Base-by-base conservation (phyloP, 345 rosid species). In the Alliaria petiolata region DNA sequence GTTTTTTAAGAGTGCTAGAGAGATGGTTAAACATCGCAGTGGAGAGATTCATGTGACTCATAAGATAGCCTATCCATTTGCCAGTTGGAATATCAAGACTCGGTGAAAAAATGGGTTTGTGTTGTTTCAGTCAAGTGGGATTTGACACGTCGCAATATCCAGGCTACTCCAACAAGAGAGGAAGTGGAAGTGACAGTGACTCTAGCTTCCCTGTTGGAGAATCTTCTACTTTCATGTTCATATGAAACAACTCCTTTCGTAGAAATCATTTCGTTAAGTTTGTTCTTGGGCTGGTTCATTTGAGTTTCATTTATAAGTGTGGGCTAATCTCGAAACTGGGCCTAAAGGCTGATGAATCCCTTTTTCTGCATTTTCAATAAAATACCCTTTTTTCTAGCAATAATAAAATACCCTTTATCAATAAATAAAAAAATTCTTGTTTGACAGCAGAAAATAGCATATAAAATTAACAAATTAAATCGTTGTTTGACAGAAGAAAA, bases 1-100 rank as follows among this genome's bases (percentile, higher is more conserved):
- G 0, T 86, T 82, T 65, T 39, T 83, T 5, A 46, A 3, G 42
- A 88, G 57, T 63, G 85, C 88, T 0, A 58, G n/a, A 9, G 30
- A 54, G 16, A 56, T 85, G 84, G 13, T 85, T 39, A 4, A 34
- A 28, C 4, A n/a, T n/a, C n/a, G n/a, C n/a, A n/a, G n/a, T 20
- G 89, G 95, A 1, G 80, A 85, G 72, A 76, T 83, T 19, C 90
- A 85, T 28, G 77, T 80, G 17, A 78, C 86, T 2, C 88, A 83
- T 51, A 85, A 81, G 58, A 79, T 50, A 1, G 52, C 72, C 1
- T 1, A 63, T 43, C 87, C 85, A 17, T 89, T 70, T 58, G 3
- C 12, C 6, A 6, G 0, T 4, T 85, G 85, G 92, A 38, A 79
- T 44, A 75, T 84, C 13, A 49, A 10, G 65, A 11, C 36, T 8